Conservation (phyloP, 2,329 filamentous ascomycete genomes). For the Conoideocrella luteorostrata region DNA sequence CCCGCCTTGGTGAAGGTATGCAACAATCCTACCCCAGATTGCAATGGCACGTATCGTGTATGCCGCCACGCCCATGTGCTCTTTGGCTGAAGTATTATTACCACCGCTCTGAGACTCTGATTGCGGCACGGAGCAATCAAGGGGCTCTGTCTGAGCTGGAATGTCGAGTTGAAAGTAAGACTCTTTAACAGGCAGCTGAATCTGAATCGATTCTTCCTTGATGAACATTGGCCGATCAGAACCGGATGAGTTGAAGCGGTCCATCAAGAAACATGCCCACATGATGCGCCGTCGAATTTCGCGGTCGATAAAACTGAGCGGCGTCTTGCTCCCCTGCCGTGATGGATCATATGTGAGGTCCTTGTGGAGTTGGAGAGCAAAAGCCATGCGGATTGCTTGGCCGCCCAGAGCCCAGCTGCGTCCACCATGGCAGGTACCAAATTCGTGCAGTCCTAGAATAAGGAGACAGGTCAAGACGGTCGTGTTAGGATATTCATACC, state of each 20-base stretch:
- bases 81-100: slow-evolving; percentile 57
- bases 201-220: slow-evolving; percentile 79
- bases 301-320: slow-evolving; percentile 82
- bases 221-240: slow-evolving; percentile 89
- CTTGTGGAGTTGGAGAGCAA: slow-evolving; percentile 86
- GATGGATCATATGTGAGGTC: slow-evolving; percentile 77
- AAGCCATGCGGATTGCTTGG: slow-evolving; percentile 94
- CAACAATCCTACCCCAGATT: slow-evolving; percentile 83
- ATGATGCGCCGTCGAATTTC: slow-evolving; percentile 91
- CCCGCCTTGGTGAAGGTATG: slow-evolving; percentile 84
- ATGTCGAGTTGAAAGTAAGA: slow-evolving; percentile 87
- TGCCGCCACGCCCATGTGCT: slow-evolving; percentile 91
- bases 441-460: slow-evolving; percentile 86
- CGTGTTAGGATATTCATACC: slow-evolving; percentile 93
- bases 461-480: slow-evolving; percentile 89
- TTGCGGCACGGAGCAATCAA: slow-evolving; percentile 65
- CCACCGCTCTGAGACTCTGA: slow-evolving; percentile 57
- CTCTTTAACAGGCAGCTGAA: slow-evolving; percentile 87
- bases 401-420: slow-evolving; percentile 94
- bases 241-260: slow-evolving; percentile 93
- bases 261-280: slow-evolving; percentile 98
- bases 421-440: slow-evolving; percentile 93
- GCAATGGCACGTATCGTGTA: slow-evolving; percentile 82
- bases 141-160: slow-evolving; percentile 75
- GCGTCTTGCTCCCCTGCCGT: slow-evolving; percentile 52